phyloP scores from a whole-genome alignment of 2,329 filamentous ascomycete genomes.

The Blastomyces gilchristii region DNA sequence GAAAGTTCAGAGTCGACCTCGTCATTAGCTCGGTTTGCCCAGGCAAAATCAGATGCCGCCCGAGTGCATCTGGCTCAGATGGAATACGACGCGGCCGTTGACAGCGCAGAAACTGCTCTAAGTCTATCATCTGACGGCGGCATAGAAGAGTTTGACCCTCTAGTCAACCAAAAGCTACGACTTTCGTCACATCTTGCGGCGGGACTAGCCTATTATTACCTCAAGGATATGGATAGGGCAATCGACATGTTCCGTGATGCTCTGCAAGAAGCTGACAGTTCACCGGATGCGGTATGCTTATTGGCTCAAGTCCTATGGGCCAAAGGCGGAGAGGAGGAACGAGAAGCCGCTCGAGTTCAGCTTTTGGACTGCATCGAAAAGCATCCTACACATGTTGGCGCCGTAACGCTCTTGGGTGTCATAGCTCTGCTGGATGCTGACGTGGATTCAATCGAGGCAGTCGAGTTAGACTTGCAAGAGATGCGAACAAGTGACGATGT shows the following conservation, averaged over 20 bases:
- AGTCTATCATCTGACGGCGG: conserved; percentile 65
- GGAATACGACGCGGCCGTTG: conserved; percentile 57
- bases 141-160: conserved; percentile 50
- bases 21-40: conserved; percentile 64
- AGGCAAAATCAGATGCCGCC: conserved; percentile 78
- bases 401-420: conserved; percentile 69
- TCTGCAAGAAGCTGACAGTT: conserved; percentile 61
- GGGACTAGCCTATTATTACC: conserved; percentile 71
- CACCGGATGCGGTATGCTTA: conserved; percentile 77
- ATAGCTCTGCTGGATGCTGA: conserved; percentile 76
- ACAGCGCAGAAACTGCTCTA: conserved; percentile 71
- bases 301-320: conserved; percentile 91
- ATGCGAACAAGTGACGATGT: conserved; percentile 60
- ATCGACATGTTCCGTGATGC: conserved; percentile 72
- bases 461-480: conserved; percentile 62
- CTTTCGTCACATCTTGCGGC: conserved; percentile 79
- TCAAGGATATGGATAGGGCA: conserved; percentile 54
- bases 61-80: conserved; percentile 66
- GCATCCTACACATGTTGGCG: conserved; percentile 64
- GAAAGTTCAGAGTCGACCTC: conserved; percentile 69
- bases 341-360: conserved; percentile 64
- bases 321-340: conserved; percentile 63
- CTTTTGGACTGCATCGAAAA: conserved; percentile 71
- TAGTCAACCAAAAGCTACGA: conserved; percentile 58
- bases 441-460: conserved; percentile 66